Evolutionary conservation across 1,139 yeast species (phyloP).

Genomic region (Pichia inconspicua): DNA sequence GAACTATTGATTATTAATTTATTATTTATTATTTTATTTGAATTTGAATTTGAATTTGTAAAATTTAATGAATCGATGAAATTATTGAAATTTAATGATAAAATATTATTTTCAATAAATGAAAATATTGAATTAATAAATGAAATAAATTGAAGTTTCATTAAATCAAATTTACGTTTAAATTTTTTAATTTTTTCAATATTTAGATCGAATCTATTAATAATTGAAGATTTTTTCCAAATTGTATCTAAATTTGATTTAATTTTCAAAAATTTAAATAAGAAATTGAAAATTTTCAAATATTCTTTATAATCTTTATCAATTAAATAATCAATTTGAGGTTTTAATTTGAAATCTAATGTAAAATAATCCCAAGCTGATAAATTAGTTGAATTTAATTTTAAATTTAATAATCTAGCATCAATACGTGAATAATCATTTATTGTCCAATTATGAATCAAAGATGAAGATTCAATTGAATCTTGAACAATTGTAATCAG

Average conservation of each 20-base stretch:
- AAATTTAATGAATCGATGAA: slow-evolving; percentile 1
- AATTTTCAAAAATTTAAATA: slow-evolving; percentile 71
- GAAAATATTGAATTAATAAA: slow-evolving; percentile 38
- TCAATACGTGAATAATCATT: slow-evolving; percentile 54
- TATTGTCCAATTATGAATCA: slow-evolving; percentile 32
- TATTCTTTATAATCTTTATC: slow-evolving; percentile 50
- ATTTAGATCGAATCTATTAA: slow-evolving; percentile 27
- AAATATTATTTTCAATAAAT: slow-evolving; percentile 42
- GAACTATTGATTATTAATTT: slow-evolving; percentile 2
- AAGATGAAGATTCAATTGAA: slow-evolving; percentile 58
- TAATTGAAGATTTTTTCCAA: slow-evolving; percentile 31
- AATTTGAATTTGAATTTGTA: slow-evolving; percentile 16
- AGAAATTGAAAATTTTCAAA: slow-evolving; percentile 71
- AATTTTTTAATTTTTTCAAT: slow-evolving; percentile 27
- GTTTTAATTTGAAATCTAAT: slow-evolving; percentile 64
- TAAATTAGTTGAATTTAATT: slow-evolving; percentile 43
- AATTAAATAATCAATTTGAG: slow-evolving; percentile 43
- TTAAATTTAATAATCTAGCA: slow-evolving; percentile 69
- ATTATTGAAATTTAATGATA: slow-evolving; percentile 34
- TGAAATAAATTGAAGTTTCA: slow-evolving; percentile 39
- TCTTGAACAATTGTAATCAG: slow-evolving; percentile 55
- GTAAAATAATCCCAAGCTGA: slow-evolving; percentile 89
- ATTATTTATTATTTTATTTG: not conserved
- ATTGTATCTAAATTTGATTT: slow-evolving; percentile 41
- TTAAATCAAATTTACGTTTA: slow-evolving; percentile 31